Conservation (phyloP, 1,139 yeast species). For the Sugiyamaella castrensis region DNA sequence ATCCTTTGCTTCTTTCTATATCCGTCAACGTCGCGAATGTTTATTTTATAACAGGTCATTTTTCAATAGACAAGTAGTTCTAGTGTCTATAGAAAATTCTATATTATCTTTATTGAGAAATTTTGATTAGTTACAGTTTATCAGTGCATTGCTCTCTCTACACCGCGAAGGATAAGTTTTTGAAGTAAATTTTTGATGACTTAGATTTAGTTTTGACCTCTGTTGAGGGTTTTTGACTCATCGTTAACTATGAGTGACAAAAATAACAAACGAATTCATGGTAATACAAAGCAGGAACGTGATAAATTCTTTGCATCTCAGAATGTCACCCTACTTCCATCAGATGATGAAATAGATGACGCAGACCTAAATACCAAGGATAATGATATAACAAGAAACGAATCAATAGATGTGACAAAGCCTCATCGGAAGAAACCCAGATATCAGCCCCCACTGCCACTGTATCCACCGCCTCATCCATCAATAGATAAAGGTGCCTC, state of each 20-base stretch:
- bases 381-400: neutral
- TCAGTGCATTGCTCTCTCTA: too few species aligned
- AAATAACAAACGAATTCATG: conserved; percentile 12
- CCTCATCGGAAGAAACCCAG: neutral
- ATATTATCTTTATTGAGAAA: too few species aligned
- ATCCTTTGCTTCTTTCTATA: too few species aligned
- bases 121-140: too few species aligned
- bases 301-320: conserved; percentile 20
- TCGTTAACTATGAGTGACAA: neutral
- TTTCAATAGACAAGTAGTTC: too few species aligned
- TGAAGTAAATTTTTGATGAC: neutral
- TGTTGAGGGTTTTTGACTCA: neutral
- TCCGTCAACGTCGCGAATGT: too few species aligned
- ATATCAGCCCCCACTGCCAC: neutral
- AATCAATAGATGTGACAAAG: neutral
- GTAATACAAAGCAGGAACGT: conserved; percentile 14
- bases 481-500: neutral
- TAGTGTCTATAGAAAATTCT: too few species aligned
- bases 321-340: conserved; percentile 1
- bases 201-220: neutral
- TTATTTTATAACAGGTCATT: too few species aligned
- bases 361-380: conserved; percentile 1
- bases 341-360: too few species aligned
- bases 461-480: neutral
- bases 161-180: neutral